Conservation (phyloP, 148 eudicot genomes). For the Fallopia convolvulus region DNA sequence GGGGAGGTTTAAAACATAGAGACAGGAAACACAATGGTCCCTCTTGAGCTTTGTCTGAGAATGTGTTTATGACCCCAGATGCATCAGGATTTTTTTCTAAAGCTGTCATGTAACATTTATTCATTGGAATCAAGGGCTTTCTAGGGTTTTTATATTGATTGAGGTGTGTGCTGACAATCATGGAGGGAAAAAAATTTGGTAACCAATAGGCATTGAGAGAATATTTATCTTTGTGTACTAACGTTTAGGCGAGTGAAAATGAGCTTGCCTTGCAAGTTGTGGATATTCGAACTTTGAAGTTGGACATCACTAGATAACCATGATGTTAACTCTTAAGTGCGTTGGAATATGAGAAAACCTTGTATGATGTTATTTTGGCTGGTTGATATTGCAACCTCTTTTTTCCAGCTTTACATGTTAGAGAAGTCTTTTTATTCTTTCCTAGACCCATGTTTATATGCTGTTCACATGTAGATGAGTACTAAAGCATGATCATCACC, state of each 20-base stretch:
- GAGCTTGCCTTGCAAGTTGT: not conserved
- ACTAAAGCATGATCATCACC: not conserved
- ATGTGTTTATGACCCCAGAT: not conserved
- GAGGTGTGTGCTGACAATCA: not conserved
- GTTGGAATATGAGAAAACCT: not conserved
- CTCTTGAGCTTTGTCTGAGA: not conserved
- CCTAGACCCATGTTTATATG: not conserved
- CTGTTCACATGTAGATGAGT: not conserved
- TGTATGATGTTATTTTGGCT: not conserved
- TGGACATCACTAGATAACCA: not conserved
- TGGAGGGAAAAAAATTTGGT: not conserved
- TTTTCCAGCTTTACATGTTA: not conserved
- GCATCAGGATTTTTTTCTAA: not conserved
- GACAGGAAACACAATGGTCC: not conserved
- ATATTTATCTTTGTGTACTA: not conserved
- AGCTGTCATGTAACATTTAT: not conserved
- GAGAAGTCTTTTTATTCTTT: not conserved
- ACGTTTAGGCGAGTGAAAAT: not conserved
- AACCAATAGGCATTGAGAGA: not conserved
- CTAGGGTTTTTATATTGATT: not conserved
- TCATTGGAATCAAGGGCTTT: not conserved
- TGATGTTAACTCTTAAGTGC: not conserved
- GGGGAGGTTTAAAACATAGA: constrained; percentile 3
- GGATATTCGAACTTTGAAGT: not conserved
- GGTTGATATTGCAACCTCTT: not conserved